Percentiles rank a stretch among this genome's conserved stretches.
phyloP scores from a whole-genome alignment of 2,329 filamentous ascomycete species.

The Ascosphaera acerosa region DNA sequence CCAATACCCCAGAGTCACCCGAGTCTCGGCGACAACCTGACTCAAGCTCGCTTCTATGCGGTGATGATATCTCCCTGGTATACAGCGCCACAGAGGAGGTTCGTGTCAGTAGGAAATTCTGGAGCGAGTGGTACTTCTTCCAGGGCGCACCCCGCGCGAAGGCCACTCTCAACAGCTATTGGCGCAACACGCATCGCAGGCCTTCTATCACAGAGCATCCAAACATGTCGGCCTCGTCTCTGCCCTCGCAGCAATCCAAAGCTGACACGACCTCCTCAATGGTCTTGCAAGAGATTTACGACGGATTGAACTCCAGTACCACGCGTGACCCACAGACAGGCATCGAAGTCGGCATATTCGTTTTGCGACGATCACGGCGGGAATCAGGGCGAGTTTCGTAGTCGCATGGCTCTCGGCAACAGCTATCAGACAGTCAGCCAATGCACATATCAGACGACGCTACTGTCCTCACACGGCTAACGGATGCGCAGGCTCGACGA shows the following conservation, averaged over 20 bases:
- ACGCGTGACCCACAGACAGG: constrained; percentile 19
- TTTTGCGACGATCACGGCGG: constrained; percentile 20
- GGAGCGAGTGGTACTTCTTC: constrained; percentile 39
- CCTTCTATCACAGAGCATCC: constrained; percentile 11
- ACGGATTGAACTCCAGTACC: constrained; percentile 26
- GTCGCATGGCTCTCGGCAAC: too few species aligned
- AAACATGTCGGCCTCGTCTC: constrained; percentile 9
- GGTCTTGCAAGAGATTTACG: constrained; percentile 32
- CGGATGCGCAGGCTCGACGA: too few species aligned
- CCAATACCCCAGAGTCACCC: constrained; percentile 9
- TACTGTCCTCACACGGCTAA: too few species aligned
- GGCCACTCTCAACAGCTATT: constrained; percentile 21
- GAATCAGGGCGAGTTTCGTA: too few species aligned
- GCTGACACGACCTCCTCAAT: constrained; percentile 27
- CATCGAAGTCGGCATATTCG: constrained; percentile 24
- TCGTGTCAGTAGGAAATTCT: constrained; percentile 25
- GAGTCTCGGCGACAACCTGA: too few species aligned
- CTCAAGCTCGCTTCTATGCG: constrained; percentile 9
- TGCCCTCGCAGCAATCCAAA: constrained; percentile 10
- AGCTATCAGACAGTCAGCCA: too few species aligned
- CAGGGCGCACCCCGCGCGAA: constrained; percentile 36
- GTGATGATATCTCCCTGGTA: constrained; percentile 20
- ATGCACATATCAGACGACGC: too few species aligned
- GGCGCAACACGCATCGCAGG: constrained; percentile 15
- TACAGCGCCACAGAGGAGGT: constrained; percentile 28